Evolutionary conservation across 192 early-diverging fungal species (phyloP), one percentile per base, ranked within the genome.

Genomic region (Phlyctochytrium arcticum): DNA sequence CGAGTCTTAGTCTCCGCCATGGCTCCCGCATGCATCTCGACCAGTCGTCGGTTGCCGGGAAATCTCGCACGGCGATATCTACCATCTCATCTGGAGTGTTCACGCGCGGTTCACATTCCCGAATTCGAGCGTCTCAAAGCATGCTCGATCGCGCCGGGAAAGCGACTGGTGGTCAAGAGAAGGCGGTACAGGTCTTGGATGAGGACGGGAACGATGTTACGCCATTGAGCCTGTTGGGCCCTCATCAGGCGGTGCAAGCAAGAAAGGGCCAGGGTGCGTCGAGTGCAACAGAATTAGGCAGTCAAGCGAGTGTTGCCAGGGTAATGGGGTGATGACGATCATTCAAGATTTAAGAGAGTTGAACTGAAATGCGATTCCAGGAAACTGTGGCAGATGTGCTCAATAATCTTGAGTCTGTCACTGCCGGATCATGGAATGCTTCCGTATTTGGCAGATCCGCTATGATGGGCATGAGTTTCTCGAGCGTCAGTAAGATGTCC

Each of bases 181-280:
- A 64, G 32, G 32, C 36, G 19, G 57, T 75, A 24, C 70, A 60
- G 49, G 71, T 80, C 5, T 50, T 75, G 10, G 83, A 85, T 48
- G 79, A 82, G 48, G 73, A 85, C 9, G 84, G 84, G 19, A 78
- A 83, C 39, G 84, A 85, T 60, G 84, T 85, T 10, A 85, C 84
- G 2, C 84, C 84, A 5, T 39, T 78, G 36, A 74, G 79, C 15
- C 80, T 29, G 48, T 69, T 65, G 49, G 65, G 24, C 26, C 51
- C 33, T 34, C 65, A 36, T 27, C 48, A 49, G 17, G 10, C 27
- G n/a, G 36, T 10, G 55, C 12, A 31, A 57, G 51, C 32, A 10
- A 47, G 54, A 26, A 46, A 39, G 51, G 46, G 69, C 32, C 63
- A 66, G 57, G 69, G 17, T 6, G 62, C 46, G 12, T 60, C 58